Conservation (phyloP, 129 eudicot species). For the Solidago caesia region DNA sequence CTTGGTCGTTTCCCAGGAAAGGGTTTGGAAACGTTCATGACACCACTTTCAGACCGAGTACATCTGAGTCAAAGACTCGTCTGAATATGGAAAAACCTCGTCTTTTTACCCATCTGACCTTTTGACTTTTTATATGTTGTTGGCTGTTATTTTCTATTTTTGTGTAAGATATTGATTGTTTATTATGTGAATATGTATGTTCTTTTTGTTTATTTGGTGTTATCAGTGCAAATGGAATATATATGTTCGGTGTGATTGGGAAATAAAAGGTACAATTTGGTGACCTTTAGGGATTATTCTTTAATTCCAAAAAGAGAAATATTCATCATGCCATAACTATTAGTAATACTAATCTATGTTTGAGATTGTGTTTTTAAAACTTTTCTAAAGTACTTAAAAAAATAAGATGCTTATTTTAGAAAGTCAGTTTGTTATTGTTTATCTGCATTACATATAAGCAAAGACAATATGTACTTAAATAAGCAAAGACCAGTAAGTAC, state of each 20-base stretch:
- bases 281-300: conserved; percentile 10
- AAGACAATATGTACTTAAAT: too few species aligned
- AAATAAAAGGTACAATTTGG: conserved; percentile 25
- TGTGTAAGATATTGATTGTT: conserved; percentile 23
- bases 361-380: not conserved
- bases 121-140: not conserved
- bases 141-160: conserved; percentile 19
- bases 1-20: too few species aligned
- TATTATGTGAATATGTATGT: conserved; percentile 32
- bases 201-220: conserved; percentile 24
- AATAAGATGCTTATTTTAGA: not conserved
- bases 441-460: too few species aligned
- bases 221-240: not conserved
- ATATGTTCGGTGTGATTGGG: conserved; percentile 14
- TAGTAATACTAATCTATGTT: conserved; percentile 1
- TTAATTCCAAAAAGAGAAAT: conserved; percentile 19
- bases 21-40: too few species aligned
- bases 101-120: too few species aligned
- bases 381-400: too few species aligned
- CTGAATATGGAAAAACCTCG: too few species aligned
- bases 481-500: too few species aligned
- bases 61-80: too few species aligned
- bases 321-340: conserved; percentile 19
- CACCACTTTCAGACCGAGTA: too few species aligned
- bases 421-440: not conserved